Evolutionary conservation across 352 stramenopile genomes (phyloP).

Genomic region (Globisporangium alternatum): DNA sequence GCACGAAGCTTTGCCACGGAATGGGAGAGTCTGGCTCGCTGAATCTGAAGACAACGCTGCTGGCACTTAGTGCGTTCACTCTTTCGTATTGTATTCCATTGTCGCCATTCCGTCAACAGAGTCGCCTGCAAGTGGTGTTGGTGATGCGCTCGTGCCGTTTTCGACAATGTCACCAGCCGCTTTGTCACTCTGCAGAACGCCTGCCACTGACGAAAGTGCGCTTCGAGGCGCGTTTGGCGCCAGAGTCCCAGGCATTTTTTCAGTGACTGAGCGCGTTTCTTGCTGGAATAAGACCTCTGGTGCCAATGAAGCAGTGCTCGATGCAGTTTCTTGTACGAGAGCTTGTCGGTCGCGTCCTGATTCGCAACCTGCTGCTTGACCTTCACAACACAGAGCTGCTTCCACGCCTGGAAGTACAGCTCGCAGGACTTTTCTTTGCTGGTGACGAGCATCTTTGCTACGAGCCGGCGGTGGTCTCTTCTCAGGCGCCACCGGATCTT

Average conservation of each 20-base stretch:
- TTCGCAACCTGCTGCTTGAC: neutral
- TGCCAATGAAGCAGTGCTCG: constrained; percentile 12
- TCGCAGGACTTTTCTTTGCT: constrained; percentile 21
- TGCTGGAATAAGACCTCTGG: neutral
- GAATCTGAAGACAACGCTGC: neutral
- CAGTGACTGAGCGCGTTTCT: neutral
- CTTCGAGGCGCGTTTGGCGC: constrained; percentile 19
- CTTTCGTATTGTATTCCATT: constrained; percentile 5
- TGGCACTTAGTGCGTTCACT: neutral
- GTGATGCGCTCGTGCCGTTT: neutral
- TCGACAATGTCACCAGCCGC: neutral
- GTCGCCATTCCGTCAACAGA: neutral
- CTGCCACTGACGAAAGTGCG: constrained; percentile 17
- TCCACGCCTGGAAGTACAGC: constrained; percentile 30
- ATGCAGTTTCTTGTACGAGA: constrained; percentile 7
- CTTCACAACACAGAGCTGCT: neutral
- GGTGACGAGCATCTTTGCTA: constrained; percentile 11
- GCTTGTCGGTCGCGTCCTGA: neutral
- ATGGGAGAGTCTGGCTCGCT: neutral
- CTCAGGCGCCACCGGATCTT: constrained; percentile 31
- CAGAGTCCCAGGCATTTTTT: constrained; percentile 11
- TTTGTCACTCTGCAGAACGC: neutral
- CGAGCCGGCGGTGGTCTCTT: constrained; percentile 24
- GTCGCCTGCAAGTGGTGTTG: neutral
- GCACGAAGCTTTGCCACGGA: neutral